Evolutionary conservation across 1,139 yeast species (phyloP), one percentile per base, ranked within the genome.

Genomic region (Lodderomyces parapsilosis): DNA sequence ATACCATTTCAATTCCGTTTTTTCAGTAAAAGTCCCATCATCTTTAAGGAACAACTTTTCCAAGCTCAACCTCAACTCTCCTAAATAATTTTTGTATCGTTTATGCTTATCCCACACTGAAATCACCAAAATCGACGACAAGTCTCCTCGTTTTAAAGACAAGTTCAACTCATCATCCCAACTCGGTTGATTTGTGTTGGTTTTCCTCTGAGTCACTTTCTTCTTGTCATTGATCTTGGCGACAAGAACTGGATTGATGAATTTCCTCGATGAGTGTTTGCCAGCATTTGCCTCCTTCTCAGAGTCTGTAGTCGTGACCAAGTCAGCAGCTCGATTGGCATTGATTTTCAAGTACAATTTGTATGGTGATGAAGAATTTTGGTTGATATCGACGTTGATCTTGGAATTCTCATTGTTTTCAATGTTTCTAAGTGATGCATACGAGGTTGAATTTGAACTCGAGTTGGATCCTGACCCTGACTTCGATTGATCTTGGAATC

Each of bases 61-160:
- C 5, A 80, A 50, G n/a, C 68, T 63, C 13, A 82, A 49, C 31
- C 82, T 58, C 20, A 76, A 60, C 50, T 81, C 87, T 1, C 88
- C 88, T 43, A 82, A 58, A 54, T 81, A 82, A 43, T 67, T 71
- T 52, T 66, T 68, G 49, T 64, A 61, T n/a, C 75, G 55, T 43
- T 65, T 61, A 48, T 72, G 77, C 43, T 68, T 70, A 50, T 75
- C 80, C 76, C 78, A 74, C 0, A 76, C 68, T 2, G 71, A 59
- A 19, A 76, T 49, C 1, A 56, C 53, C 27, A 76, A 48, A 0
- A 71, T 47, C 20, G 69, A 64, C 4, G 66, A 57, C 43, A 48
- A 52, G 45, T 66, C 74, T 31, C 57, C 56, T 1, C 35, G 39
- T 25, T 52, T 56, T 46, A 76, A 57, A 0, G 71, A 72, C 1